phyloP scores from a whole-genome alignment of 805 yeast species.

The Kodamaea kaohsiungensis region DNA sequence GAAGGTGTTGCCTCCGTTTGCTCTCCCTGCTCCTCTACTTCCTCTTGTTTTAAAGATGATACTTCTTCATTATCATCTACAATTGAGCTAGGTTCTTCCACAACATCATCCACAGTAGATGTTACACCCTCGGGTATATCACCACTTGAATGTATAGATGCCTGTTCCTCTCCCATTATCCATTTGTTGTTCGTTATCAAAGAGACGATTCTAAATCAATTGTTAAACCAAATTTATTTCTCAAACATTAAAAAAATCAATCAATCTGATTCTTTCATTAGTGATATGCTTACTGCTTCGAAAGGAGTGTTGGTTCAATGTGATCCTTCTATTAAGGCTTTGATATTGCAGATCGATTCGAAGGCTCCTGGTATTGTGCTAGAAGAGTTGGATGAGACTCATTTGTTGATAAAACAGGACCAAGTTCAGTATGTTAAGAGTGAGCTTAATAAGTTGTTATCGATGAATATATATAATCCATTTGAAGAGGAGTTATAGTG shows the following conservation, averaged over 20 bases:
- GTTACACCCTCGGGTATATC: neutral
- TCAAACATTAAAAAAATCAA: neutral
- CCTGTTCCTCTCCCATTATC: neutral
- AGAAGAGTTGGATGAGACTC: slow-evolving; percentile 90
- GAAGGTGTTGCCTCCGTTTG: neutral
- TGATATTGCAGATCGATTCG: slow-evolving; percentile 80
- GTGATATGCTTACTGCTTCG: slow-evolving; percentile 42
- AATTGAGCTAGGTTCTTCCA: neutral
- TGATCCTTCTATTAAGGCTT: slow-evolving; percentile 91
- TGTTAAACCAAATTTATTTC: neutral
- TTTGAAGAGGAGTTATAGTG: slow-evolving; percentile 51
- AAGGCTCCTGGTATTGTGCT: slow-evolving; percentile 65
- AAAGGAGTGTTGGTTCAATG: slow-evolving; percentile 51
- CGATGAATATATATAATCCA: slow-evolving; percentile 85
- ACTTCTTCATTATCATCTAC: neutral
- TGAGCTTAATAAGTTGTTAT: slow-evolving; percentile 72
- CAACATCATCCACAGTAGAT: neutral
- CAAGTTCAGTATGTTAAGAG: slow-evolving; percentile 74
- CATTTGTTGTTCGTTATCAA: neutral
- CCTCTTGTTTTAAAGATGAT: neutral
- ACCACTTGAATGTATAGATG: neutral
- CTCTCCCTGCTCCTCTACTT: neutral
- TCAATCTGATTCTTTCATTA: neutral
- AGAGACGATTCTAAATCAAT: neutral
- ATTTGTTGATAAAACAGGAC: slow-evolving; percentile 74